phyloP scores from a whole-genome alignment of 1,284 basidiomycete genomes.

The Boletus sp. region DNA sequence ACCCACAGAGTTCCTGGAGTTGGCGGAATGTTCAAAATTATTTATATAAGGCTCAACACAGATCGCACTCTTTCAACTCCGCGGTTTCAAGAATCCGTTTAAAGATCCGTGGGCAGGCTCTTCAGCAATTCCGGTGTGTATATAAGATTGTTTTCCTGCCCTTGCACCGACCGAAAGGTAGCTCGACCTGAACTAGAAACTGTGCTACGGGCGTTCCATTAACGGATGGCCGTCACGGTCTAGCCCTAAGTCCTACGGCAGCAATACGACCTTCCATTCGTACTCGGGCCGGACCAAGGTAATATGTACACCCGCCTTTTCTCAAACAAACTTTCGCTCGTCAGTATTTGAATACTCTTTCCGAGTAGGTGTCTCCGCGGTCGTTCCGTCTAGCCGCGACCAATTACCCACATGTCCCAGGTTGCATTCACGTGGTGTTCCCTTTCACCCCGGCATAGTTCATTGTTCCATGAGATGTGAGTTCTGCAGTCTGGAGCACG shows the following conservation, averaged over 20 bases:
- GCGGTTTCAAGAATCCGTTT: no score
- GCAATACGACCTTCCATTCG: not conserved
- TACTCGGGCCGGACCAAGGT: not conserved
- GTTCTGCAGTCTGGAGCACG: not conserved
- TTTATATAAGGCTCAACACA: no score
- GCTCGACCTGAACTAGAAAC: not conserved
- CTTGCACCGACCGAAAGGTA: not conserved
- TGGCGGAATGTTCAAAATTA: no score
- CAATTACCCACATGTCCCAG: not conserved
- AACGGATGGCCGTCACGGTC: not conserved
- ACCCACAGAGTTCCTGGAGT: no score
- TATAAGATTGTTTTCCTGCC: no score
- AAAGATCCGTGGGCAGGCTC: no score
- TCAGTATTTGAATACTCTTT: not conserved
- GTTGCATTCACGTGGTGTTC: not conserved
- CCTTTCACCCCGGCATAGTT: no score
- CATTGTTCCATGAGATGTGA: not conserved
- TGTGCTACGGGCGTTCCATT: not conserved
- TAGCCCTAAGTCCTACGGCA: no score
- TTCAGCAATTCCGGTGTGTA: no score
- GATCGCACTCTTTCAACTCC: not conserved
- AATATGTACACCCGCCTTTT: not conserved
- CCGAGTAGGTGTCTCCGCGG: not conserved
- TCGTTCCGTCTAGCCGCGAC: not conserved
- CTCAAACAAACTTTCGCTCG: not conserved